A percentile compares a stretch with the other conserved stretches of the same genome.
These are phyloP conservation scores for Nicotiana obtusifolia DNA, from an alignment of 257 asterid genomes.

Conservation along the genomic window DNA sequence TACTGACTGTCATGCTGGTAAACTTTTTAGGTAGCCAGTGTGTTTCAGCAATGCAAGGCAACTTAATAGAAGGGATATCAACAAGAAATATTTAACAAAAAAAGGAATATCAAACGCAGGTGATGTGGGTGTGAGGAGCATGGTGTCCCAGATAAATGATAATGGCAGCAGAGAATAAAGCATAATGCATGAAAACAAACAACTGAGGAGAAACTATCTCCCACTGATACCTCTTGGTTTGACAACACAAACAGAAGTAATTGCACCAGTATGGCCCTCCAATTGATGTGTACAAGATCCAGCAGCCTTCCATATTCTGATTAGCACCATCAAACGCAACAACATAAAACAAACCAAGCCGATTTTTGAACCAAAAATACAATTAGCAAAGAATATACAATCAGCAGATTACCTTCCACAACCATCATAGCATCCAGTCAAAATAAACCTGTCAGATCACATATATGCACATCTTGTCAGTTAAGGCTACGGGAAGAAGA, in stretches of 20 bases:
- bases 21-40: neutral
- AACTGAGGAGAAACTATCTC: neutral
- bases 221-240: slow-evolving; percentile 48
- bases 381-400: slow-evolving; percentile 8
- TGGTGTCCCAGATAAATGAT: neutral
- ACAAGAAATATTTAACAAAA: neutral
- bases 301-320: slow-evolving; percentile 83
- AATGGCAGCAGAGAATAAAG: neutral
- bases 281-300: slow-evolving; percentile 73
- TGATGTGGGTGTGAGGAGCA: neutral
- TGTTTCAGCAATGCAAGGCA: neutral
- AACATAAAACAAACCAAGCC: neutral
- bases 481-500: neutral
- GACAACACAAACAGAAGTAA: slow-evolving; percentile 68
- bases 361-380: neutral
- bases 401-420: slow-evolving; percentile 65
- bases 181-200: neutral
- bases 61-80: neutral
- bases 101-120: neutral
- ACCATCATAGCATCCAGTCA: slow-evolving; percentile 95
- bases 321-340: neutral
- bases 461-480: slow-evolving; percentile 15
- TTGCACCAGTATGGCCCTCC: slow-evolving; percentile 82
- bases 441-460: slow-evolving; percentile 51
- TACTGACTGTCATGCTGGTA: neutral